Base-by-base conservation (phyloP, 2,329 filamentous ascomycete species). In the Shiraia bambusicola region DNA sequence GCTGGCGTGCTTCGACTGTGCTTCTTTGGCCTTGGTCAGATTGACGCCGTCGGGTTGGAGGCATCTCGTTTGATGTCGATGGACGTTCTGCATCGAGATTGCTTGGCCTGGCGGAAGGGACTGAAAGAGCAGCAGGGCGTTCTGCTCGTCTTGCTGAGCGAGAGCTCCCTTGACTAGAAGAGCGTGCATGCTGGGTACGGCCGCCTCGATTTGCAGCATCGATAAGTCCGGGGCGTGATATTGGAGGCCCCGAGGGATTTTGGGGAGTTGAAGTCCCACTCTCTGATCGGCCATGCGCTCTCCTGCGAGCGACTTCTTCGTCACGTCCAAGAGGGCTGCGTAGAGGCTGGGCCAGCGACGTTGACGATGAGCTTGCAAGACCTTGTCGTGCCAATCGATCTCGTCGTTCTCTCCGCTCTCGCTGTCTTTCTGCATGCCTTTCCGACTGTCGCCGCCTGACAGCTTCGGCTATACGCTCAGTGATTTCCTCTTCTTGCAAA, bases 381-480 rank as follows among this genome's bases (percentile, higher is more conserved):
- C 45, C 71, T 58, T 56, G 79, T 75, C 28, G 72, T 40, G 58
- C 63, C 16, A 65, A 37, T 11, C 63, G 57, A 11, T 67, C 63
- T 29, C 63, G 47, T 30, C 65, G 49, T 40, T 67, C 65, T 26
- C 57, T 49, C 36, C 62, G 40, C 42, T 69, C 70, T 10, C 79
- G 75, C n/a, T 74, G 64, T 45, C 80, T 72, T 47, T 84, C 82
- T 30, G 77, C 79, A 60, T 74, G 63, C 47, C 80, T 73, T 46
- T 84, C 82, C 35, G 77, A 79, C 63, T 94, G 88, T 22, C 88
- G 78, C 47, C 88, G 79, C 43, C 88, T 77, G 61, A 94, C 95
- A 2, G 89, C 89, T 59, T 94, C 88, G 2, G 90, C 91, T 56
- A 97, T 95, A 45, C 87, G 83, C 59, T 92, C 87, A 51, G 88